A percentile compares a stretch with the other conserved stretches of the same genome.
Evolutionary conservation across 495 filamentous ascomycete genomes (phyloP).

Genomic region (Annulohypoxylon bovei): DNA sequence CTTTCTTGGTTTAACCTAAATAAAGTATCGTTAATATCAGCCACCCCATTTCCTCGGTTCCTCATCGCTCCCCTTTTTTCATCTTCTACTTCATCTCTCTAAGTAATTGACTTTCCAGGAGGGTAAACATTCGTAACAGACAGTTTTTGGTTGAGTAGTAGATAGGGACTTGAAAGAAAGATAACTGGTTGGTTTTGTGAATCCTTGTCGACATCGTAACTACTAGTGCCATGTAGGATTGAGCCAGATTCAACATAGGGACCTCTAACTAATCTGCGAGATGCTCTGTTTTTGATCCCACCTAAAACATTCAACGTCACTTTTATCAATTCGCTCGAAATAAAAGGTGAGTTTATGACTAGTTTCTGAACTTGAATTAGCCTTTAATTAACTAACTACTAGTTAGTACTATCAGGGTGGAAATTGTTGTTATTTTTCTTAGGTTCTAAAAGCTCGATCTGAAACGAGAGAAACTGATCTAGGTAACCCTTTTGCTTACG

Average conservation of each 20-base stretch:
- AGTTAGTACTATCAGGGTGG: no score
- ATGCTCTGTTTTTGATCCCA: neutral
- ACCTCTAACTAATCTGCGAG: neutral
- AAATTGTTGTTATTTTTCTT: no score
- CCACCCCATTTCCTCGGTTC: neutral
- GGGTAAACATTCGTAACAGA: neutral
- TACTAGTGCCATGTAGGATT: neutral
- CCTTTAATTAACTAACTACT: neutral
- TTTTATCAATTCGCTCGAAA: neutral
- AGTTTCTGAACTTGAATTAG: neutral
- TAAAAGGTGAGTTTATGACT: constrained; percentile 1
- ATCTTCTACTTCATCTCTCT: neutral
- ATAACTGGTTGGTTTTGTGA: neutral
- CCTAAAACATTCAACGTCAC: neutral
- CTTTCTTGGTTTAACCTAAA: neutral
- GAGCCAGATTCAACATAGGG: neutral
- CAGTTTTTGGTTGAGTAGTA: neutral
- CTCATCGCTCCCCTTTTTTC: neutral
- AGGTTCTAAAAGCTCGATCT: no score
- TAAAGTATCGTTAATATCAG: neutral
- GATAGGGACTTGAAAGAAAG: neutral
- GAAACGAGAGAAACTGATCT: no score
- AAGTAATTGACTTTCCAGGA: constrained; percentile 1
- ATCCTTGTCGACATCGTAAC: neutral
- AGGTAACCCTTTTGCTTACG: no score